phyloP scores from a whole-genome alignment of 1,284 basidiomycete species.

The Irpex lacteus region DNA sequence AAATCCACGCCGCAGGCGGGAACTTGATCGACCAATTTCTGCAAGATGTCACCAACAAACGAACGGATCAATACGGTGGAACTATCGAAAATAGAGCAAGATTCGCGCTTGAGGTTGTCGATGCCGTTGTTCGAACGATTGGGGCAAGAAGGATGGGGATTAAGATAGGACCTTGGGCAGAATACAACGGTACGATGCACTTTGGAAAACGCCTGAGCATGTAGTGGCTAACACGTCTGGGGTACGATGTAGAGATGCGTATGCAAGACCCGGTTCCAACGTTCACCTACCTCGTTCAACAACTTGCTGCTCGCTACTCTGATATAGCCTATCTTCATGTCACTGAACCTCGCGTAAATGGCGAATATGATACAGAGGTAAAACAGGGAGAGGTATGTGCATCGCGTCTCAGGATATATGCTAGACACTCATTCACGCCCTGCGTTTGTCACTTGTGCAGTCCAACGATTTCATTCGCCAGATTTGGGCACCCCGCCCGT shows the following conservation, averaged over 20 bases:
- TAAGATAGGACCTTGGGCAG: constrained; percentile 52
- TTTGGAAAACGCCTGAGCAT: not conserved
- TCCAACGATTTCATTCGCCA: constrained; percentile 29
- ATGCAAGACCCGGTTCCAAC: constrained; percentile 46
- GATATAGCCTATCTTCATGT: constrained; percentile 55
- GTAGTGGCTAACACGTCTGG: not conserved
- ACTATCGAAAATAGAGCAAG: constrained; percentile 49
- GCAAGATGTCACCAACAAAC: constrained; percentile 45
- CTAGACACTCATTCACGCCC: not conserved
- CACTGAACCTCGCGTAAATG: constrained; percentile 36
- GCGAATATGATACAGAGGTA: constrained; percentile 14
- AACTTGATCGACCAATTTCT: constrained; percentile 43
- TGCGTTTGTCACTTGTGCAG: constrained; percentile 7
- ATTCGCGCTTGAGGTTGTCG: constrained; percentile 48
- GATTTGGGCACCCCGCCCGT: constrained; percentile 23
- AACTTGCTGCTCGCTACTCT: constrained; percentile 37
- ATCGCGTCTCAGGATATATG: not conserved
- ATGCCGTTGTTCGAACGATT: constrained; percentile 39
- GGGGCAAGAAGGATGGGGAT: constrained; percentile 43
- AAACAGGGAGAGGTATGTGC: constrained; percentile 13
- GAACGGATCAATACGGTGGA: constrained; percentile 61
- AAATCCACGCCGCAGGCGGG: constrained; percentile 34
- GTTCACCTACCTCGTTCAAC: constrained; percentile 36
- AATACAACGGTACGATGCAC: constrained; percentile 32
- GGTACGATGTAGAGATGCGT: constrained; percentile 32